Percentiles rank a stretch among this genome's conserved stretches.
These are phyloP conservation scores for Mycosphaerella arachidis DNA, from an alignment of 2,329 filamentous ascomycete species.

Conservation along the genomic window DNA sequence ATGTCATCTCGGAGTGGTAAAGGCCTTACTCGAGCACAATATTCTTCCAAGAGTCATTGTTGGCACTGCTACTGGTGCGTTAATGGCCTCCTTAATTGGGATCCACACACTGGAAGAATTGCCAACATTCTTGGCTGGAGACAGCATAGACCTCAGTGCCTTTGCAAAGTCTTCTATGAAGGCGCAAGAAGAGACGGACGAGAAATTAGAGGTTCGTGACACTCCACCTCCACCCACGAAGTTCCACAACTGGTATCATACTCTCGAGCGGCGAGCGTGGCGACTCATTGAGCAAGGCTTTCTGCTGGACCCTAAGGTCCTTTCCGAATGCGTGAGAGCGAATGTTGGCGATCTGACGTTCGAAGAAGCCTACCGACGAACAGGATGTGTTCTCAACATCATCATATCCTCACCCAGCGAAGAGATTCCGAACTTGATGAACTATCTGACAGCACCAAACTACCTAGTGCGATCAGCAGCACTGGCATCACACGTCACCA, in stretches of 20 bases:
- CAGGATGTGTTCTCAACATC: slow-evolving; percentile 85
- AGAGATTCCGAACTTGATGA: slow-evolving; percentile 78
- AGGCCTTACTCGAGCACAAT: slow-evolving; percentile 68
- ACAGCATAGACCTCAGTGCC: slow-evolving; percentile 75
- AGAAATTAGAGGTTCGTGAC: slow-evolving; percentile 55
- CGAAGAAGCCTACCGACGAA: slow-evolving; percentile 82
- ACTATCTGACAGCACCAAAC: slow-evolving; percentile 89
- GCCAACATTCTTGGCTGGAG: slow-evolving; percentile 68
- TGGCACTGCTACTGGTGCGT: slow-evolving; percentile 81
- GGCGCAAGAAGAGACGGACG: slow-evolving; percentile 44
- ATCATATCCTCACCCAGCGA: slow-evolving; percentile 74
- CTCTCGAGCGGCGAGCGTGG: slow-evolving; percentile 60
- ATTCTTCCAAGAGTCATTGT: slow-evolving; percentile 85
- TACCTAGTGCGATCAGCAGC: slow-evolving; percentile 83
- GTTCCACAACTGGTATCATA: slow-evolving; percentile 42
- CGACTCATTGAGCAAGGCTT: slow-evolving; percentile 74
- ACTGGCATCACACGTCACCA: slow-evolving; percentile 69
- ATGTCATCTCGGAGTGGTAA: slow-evolving; percentile 85
- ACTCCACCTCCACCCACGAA: slow-evolving; percentile 65
- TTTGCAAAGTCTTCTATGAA: slow-evolving; percentile 52
- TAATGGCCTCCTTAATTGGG: slow-evolving; percentile 83
- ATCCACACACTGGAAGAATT: slow-evolving; percentile 85
- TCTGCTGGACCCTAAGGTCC: slow-evolving; percentile 73
- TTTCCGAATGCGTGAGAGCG: slow-evolving; percentile 77
- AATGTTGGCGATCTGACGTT: slow-evolving; percentile 90